A percentile compares a stretch with the other conserved stretches of the same genome.
These are phyloP conservation scores for Plasmodium cynomolgi DNA, from an alignment of 169 alveolate genomes.

Conservation along the genomic window DNA sequence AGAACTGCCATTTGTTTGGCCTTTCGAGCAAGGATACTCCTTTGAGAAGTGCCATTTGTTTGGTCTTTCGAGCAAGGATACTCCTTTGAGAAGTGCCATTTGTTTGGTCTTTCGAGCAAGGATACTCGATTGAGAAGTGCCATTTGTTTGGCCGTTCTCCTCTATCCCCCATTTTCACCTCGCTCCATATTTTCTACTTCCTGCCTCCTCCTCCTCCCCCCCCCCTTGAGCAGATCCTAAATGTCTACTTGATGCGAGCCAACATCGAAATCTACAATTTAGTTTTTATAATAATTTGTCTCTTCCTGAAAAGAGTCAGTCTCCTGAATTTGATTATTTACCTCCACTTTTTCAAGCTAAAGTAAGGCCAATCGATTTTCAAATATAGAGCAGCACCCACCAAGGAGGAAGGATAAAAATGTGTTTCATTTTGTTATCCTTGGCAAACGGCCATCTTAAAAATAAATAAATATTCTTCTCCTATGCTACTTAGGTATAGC, in stretches of 20 bases:
- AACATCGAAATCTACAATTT: slow-evolving; percentile 67
- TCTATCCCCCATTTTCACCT: neutral
- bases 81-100: neutral
- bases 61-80: neutral
- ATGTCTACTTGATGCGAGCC: slow-evolving; percentile 56
- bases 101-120: neutral
- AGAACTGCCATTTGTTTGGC: neutral
- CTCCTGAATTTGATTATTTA: slow-evolving; percentile 50
- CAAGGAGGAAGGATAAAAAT: neutral
- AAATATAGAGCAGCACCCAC: neutral
- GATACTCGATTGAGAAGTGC: neutral
- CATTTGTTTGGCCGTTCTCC: neutral
- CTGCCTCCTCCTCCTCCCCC: neutral
- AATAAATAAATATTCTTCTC: neutral
- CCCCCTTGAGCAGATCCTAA: slow-evolving; percentile 28
- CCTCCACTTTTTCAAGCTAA: slow-evolving; percentile 60
- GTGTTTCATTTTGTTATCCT: neutral
- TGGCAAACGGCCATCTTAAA: neutral
- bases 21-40: neutral
- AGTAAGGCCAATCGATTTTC: slow-evolving; percentile 7
- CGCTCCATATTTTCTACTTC: neutral
- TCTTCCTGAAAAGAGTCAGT: slow-evolving; percentile 57
- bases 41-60: neutral
- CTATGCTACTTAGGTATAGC: slow-evolving; percentile 17
- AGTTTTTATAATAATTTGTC: slow-evolving; percentile 56